Evolutionary conservation across 768 basidiomycete species (phyloP).

Genomic region (Aureoboletus auriporus): DNA sequence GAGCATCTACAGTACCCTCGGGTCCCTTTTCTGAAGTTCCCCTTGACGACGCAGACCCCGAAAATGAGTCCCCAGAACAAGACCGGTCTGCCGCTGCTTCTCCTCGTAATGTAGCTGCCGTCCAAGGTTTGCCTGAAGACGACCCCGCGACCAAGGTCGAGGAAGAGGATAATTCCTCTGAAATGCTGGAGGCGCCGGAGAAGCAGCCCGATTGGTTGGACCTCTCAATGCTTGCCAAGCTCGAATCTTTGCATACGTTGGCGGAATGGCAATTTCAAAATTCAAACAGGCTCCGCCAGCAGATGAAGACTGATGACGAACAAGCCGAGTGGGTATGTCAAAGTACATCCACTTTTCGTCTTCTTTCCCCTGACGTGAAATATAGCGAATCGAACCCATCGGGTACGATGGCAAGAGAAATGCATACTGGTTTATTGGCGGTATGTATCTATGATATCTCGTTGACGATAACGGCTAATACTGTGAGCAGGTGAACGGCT

Average conservation of each 20-base stretch:
- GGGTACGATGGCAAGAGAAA: constrained; percentile 78
- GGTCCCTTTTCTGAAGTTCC: constrained; percentile 6
- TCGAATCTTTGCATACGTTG: constrained; percentile 69
- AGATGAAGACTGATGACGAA: constrained; percentile 81
- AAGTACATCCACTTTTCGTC: neutral
- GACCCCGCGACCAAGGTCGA: constrained; percentile 16
- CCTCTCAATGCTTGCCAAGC: constrained; percentile 65
- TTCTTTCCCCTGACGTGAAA: constrained; percentile 6
- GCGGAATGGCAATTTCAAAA: constrained; percentile 89
- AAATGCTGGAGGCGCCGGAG: constrained; percentile 24
- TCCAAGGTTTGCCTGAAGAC: constrained; percentile 2
- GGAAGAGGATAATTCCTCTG: constrained; percentile 16
- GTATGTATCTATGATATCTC: constrained; percentile 32
- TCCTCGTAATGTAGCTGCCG: neutral
- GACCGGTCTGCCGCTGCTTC: constrained; percentile 2
- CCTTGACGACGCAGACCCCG: constrained; percentile 4
- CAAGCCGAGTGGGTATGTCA: constrained; percentile 68
- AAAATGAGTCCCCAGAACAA: constrained; percentile 14
- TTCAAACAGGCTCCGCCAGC: constrained; percentile 57
- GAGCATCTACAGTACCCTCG: constrained; percentile 26
- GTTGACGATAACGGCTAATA: neutral
- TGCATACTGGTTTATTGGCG: constrained; percentile 83
- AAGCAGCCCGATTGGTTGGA: constrained; percentile 65
- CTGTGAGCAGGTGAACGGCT: constrained; percentile 63
- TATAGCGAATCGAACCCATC: constrained; percentile 78